Conservation (phyloP, 2,329 filamentous ascomycete genomes). For the Trichophyton equinum region DNA sequence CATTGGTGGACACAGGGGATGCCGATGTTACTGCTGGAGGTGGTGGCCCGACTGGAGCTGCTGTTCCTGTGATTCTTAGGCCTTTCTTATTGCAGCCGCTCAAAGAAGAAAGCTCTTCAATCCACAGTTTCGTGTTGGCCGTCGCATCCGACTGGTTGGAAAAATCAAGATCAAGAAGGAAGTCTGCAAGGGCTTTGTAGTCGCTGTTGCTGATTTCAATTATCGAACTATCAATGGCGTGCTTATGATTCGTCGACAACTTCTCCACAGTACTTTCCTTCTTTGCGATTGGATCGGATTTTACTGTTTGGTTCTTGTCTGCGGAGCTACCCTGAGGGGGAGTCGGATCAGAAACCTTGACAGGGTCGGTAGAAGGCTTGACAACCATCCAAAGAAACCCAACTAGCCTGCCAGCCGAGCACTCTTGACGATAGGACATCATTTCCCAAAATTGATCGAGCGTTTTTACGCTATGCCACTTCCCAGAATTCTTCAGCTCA, state of each 20-base stretch:
- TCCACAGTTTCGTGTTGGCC: conserved; percentile 31
- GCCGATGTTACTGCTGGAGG: neutral
- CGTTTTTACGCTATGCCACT: conserved; percentile 72
- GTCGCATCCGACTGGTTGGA: conserved; percentile 26
- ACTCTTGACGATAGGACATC: conserved; percentile 95
- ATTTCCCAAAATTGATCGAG: conserved; percentile 97
- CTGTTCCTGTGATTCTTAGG: conserved; percentile 23
- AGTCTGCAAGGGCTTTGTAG: conserved; percentile 30
- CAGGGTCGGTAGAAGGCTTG: conserved; percentile 34
- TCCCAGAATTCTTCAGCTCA: conserved; percentile 45
- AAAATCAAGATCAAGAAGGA: conserved; percentile 33
- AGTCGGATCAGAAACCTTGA: neutral
- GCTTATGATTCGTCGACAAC: neutral
- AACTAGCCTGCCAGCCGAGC: conserved; percentile 79
- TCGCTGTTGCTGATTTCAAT: conserved; percentile 28
- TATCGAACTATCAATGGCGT: conserved; percentile 20
- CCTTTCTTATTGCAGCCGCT: conserved; percentile 28
- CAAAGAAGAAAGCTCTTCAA: conserved; percentile 30
- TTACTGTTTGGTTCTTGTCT: neutral
- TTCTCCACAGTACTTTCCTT: neutral
- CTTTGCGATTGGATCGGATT: conserved; percentile 22
- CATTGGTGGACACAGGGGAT: conserved; percentile 14
- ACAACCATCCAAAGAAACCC: conserved; percentile 93
- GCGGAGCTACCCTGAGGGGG: neutral
- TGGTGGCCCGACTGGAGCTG: neutral